Base-by-base conservation (phyloP, 345 rosid genomes). In the Eucalyptus paniculata region DNA sequence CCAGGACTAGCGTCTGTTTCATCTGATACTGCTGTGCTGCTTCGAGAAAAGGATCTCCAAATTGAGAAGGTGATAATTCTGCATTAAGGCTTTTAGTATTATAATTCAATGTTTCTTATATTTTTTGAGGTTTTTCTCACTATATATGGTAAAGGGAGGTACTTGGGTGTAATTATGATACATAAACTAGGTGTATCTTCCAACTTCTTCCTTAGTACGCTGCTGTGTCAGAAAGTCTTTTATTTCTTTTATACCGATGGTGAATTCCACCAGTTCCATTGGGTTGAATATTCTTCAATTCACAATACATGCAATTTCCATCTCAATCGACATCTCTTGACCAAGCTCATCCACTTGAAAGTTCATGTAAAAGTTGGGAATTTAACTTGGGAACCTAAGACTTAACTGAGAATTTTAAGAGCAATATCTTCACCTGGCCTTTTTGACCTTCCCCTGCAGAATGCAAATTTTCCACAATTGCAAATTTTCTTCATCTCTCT, bases 11-110 rank as follows among this genome's bases (percentile, higher is more conserved):
- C 91, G 65, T 91, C 93, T 86, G 86, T 89, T 88, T 87, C 88
- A 44, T 90, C 94, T 88, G 96, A 95, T 91, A 90, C 93, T 90
- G 92, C 92, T 80, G 89, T 89, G 12, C 86, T 94, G 49, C 93
- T 96, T 88, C 95, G 91, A 91, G 95, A 95, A 87, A 98, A 97
- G 89, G 99, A 97, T 91, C 92, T 93, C 89, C 94, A 96, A 87
- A 96, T 98, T 89, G 95, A 94, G 91, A 93, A 94, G 99, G 99
- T 97, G 89, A 88, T 85, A 44, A 44, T 69, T 32, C 72, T 5
- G 82, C 82, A 72, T 34, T 19, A 32, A 82, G 87, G 51, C 72
- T 89, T 89, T 88, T 50, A 13, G 21, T 56, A 58, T 26, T 32
- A 21, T 40, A 26, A 85, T 24, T n/a, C 3, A 7, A 85, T 13